Evolutionary conservation across 2,329 filamentous ascomycete species (phyloP), one percentile per base, ranked within the genome.

Genomic region (Diaporthe caulivora): DNA sequence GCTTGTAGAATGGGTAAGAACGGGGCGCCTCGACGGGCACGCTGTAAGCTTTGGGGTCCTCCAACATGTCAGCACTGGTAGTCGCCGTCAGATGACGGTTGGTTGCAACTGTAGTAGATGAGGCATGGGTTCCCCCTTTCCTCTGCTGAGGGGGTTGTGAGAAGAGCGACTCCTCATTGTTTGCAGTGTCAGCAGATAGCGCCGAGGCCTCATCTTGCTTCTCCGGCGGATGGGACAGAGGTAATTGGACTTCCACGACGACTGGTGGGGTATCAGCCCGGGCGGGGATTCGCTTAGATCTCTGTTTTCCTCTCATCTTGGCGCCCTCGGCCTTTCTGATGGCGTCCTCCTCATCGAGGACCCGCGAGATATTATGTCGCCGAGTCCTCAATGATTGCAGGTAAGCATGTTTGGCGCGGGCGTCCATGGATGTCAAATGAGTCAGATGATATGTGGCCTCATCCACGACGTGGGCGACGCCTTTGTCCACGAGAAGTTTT

Each of bases 391-490:
- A 89, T 83, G 84, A 91, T 81, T 86, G 88, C 80, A 94, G 81
- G 80, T 95, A 97, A 57, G 87, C 86, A 75, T 86, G 84, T 76
- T 91, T 89, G 72, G 92, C 87, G 72, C 87, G 84, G 17, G 88
- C 85, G 75, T 89, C 86, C 76, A 92, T 84, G 40, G 87, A 85
- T 69, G 88, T 84, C 77, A 97, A 88, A 60, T 88, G 89, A 51
- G 88, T 81, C 49, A 89, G 87, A 82, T 98, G 97, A 77, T 90
- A 91, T 70, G 88, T 86, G 69, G 87, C 87, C 83, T 97, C 95
- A 81, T 98, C 94, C 78, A 96, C 91, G 77, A 98, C 88, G 82
- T 93, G 94, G 54, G 92, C 96, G 78, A 91, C 90, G 74, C 90
- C 91, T 77, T 92, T 92, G 77, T 95, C 92, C 73, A 97, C 91